Evolutionary conservation across 108 stramenopile species (phyloP), one percentile per base, ranked within the genome.

Genomic region (Cylindrotheca closterium): DNA sequence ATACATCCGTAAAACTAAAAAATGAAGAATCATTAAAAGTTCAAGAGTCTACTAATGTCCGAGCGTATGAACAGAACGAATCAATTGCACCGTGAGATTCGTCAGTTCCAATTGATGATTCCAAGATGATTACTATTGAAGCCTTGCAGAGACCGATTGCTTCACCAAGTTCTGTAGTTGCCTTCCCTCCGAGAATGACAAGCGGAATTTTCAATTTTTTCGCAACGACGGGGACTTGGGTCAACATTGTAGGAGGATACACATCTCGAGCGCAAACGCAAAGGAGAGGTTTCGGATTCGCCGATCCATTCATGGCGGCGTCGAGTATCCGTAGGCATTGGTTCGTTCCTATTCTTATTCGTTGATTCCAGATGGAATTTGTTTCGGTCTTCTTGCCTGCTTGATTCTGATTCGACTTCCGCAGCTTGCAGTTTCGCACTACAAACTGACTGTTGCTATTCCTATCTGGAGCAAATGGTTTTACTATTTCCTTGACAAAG

Each of bases 401-500:
- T 56, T 63, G 30, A 24, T 57, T 64, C 34, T 22, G 27, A 4
- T 29, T 8, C 29, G 33, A 27, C 54, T 50, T 33, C 30, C 42
- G 60, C 3, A 68, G 50, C 42, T 60, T 61, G 25, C 69, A 60
- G 34, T 60, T 60, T 0, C 54, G 46, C 69, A 70, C 48, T 25
- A 70, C 60, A 49, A 47, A 31, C 4, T 12, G 24, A 32, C 22
- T 12, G 21, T 58, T 23, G 3, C 34, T 64, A 17, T 2, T 21
- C 29, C n/a, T 55, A 2, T 21, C 27, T 30, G 62, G 68, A 49
- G 34, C 68, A 51, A 68, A 62, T 5, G 65, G 73, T 32, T 67
- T 18, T 0, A 82, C 42, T 34, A 93, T 68, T 77, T 93, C 92
- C 28, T 85, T 86, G 37, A 74, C 61, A 27, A 93, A 73, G 18